Percentiles rank a stretch among this genome's conserved stretches.
phyloP scores from a whole-genome alignment of 345 rosid genomes.

The Clarkia xantiana region DNA sequence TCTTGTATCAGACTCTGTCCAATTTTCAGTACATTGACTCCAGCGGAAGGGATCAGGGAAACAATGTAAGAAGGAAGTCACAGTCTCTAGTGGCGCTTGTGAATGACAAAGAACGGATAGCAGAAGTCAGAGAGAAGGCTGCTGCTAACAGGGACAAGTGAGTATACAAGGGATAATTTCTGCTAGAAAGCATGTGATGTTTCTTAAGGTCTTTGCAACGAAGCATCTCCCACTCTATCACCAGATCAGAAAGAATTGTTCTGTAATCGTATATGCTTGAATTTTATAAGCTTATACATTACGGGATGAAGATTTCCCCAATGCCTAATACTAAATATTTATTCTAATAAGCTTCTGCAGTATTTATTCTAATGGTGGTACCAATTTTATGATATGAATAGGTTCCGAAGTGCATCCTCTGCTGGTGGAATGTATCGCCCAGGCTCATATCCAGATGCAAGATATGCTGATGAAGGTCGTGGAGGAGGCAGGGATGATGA shows the following conservation, averaged over 20 bases:
- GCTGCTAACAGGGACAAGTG: conserved; percentile 85
- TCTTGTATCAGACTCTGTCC: conserved; percentile 50
- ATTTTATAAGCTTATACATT: no score
- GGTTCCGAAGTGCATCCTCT: conserved; percentile 53
- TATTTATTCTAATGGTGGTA: no score
- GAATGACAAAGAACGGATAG: conserved; percentile 83
- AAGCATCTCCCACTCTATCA: no score
- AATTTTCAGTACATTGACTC: conserved; percentile 91
- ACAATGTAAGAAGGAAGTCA: conserved; percentile 87
- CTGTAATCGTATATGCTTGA: no score
- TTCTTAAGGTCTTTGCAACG: no score
- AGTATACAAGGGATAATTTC: conserved; percentile 17
- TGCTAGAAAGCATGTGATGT: no score
- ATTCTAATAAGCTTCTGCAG: no score
- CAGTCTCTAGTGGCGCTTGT: conserved; percentile 82
- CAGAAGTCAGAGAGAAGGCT: conserved; percentile 90
- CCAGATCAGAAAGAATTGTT: no score
- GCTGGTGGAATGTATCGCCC: conserved; percentile 74
- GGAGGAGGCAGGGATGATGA: conserved; percentile 45
- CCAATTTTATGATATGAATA: conserved; percentile 8
- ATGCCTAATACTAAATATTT: no score
- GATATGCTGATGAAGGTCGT: conserved; percentile 33
- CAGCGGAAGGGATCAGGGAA: conserved; percentile 93
- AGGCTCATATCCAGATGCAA: conserved; percentile 19
- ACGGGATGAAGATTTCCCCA: no score